Evolutionary conservation across 75 land plant species (phyloP), one percentile per base, ranked within the genome.

Genomic region (Adiantum capillusveneris): DNA sequence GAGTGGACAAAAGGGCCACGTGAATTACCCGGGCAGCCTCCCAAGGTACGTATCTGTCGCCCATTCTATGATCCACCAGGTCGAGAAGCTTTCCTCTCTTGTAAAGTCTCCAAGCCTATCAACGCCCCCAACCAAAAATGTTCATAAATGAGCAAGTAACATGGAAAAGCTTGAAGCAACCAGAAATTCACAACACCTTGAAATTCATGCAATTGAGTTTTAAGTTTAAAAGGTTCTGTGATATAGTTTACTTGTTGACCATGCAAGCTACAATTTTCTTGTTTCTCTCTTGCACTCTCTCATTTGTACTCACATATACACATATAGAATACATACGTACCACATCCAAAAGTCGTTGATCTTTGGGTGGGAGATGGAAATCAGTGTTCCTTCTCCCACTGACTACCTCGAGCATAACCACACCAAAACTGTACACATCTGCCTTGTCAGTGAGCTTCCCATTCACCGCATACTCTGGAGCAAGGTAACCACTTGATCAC

Each of bases 381-480:
- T 74, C 75, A 26, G 80, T 26, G 31, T 74, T 80, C 7, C 65
- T 59, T 44, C 83, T 66, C 9, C 87, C 87, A 58, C 75, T 64
- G 11, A 84, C 30, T 29, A 79, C 56, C 56, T 83, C 86, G 0
- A 79, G 58, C 45, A 71, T 79, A 27, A 83, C 68, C n/a, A 83
- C 78, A 3, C 87, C 87, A 63, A 84, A 84, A 7, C 72, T 68
- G 62, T 73, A 84, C 19, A 84, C 81, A 71, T 84, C 87, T 31
- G 75, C 78, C 65, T 84, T 84, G 46, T 80, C 83, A 29, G 87
- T 84, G 0, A 84, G 78, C 37, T 80, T 80, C 0, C 87, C 87
- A 30, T 83, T 62, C 77, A 80, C 64, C 9, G 87, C 87, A 74
- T 84, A 84, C 65, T 84, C 87, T n/a, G 84, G 87, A 30, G 87